A percentile compares a stretch with the other conserved stretches of the same genome.
Evolutionary conservation across 768 basidiomycete species (phyloP).

Genomic region (Amanita rimosa): DNA sequence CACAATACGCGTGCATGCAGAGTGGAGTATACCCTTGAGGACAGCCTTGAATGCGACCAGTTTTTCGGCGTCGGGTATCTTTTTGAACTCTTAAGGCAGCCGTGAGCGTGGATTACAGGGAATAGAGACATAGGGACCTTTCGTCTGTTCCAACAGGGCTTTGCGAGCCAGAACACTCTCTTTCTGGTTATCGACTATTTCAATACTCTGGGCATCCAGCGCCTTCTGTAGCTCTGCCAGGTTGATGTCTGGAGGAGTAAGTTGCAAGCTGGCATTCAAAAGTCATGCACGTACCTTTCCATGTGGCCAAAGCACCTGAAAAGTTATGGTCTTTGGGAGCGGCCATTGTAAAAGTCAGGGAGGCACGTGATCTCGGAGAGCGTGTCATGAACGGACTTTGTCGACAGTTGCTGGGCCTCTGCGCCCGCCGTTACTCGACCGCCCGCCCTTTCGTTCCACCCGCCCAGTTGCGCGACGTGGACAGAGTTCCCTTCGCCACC

Average conservation of each 20-base stretch:
- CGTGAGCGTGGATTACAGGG: neutral
- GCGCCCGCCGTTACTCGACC: conserved; percentile 13
- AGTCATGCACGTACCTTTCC: conserved; percentile 53
- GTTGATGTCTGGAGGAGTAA: conserved; percentile 53
- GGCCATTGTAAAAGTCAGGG: conserved; percentile 12
- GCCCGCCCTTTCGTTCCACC: conserved; percentile 24
- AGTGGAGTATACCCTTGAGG: conserved; percentile 52
- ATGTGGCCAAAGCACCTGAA: conserved; percentile 83
- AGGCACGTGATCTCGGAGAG: neutral
- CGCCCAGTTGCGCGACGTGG: conserved; percentile 15
- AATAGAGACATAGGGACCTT: conserved; percentile 45
- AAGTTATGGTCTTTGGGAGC: conserved; percentile 64
- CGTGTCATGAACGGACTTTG: conserved; percentile 4
- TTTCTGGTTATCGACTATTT: conserved; percentile 98
- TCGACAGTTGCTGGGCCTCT: conserved; percentile 9
- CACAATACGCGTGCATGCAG: neutral
- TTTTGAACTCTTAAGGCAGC: conserved; percentile 75
- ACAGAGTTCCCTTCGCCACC: neutral
- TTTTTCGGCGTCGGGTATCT: conserved; percentile 86
- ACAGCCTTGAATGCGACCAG: conserved; percentile 79
- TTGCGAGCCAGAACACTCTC: conserved; percentile 92
- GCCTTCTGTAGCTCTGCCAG: conserved; percentile 87
- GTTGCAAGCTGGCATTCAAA: neutral
- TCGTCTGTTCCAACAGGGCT: conserved; percentile 89
- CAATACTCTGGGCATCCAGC: conserved; percentile 85